These are phyloP conservation scores for Ehretia macrophylla DNA, from an alignment of 257 asterid species.

Conservation along the genomic window DNA sequence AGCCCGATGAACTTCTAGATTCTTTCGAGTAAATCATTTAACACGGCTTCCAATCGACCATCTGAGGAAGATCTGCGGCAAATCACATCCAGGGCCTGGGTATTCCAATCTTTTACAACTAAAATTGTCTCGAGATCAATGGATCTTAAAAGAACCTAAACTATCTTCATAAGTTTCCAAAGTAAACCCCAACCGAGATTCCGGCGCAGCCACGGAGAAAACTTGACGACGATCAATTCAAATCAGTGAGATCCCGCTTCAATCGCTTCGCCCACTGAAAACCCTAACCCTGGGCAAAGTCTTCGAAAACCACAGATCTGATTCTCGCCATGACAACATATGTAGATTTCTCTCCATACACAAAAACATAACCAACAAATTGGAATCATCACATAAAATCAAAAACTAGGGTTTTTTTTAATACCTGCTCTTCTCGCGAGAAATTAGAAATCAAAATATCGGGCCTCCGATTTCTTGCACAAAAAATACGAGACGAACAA, in stretches of 20 bases:
- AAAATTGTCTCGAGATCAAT: neutral
- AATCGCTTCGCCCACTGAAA: neutral
- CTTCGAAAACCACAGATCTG: constrained; percentile 37
- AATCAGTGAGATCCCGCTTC: neutral
- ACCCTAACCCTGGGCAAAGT: constrained; percentile 21
- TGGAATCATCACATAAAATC: constrained; percentile 14
- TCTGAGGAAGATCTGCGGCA: too few species aligned
- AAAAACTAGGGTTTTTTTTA: constrained; percentile 17
- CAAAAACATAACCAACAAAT: constrained; percentile 18
- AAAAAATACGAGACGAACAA: neutral
- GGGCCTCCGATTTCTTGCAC: neutral
- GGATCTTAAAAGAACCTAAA: neutral
- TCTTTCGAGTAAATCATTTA: neutral
- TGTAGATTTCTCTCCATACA: constrained; percentile 6
- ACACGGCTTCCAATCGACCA: neutral
- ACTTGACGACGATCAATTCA: too few species aligned
- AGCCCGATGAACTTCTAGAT: constrained; percentile 6
- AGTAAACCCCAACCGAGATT: neutral
- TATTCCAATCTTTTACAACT: too few species aligned
- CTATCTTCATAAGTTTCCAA: neutral
- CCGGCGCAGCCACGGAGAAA: neutral
- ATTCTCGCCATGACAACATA: constrained; percentile 7
- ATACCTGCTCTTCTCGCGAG: constrained; percentile 20
- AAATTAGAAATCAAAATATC: neutral
- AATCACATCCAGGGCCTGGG: neutral